These are phyloP conservation scores for Meyerozyma elateridarum DNA, from an alignment of 1,139 yeast species.

Conservation along the genomic window DNA sequence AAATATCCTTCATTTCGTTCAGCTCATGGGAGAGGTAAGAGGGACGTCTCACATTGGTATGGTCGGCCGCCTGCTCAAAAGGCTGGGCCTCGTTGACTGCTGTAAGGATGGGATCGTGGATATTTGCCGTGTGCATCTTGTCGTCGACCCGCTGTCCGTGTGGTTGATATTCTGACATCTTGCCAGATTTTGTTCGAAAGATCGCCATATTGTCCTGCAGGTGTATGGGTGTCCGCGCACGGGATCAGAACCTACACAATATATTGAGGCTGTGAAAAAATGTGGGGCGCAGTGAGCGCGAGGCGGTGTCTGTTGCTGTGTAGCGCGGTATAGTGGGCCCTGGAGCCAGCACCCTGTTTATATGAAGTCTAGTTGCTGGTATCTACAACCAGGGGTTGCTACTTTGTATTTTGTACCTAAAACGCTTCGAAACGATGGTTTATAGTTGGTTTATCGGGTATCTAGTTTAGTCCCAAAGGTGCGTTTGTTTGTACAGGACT, in stretches of 20 bases:
- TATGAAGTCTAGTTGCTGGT: too few species aligned
- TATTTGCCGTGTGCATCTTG: conserved; percentile 52
- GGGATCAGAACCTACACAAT: conserved; percentile 1
- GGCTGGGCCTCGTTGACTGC: conserved; percentile 97
- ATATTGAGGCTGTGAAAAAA: neutral
- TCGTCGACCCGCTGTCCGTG: conserved; percentile 32
- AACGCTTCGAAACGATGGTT: too few species aligned
- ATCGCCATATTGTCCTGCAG: conserved; percentile 29
- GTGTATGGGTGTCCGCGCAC: neutral
- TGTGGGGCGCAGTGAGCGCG: too few species aligned
- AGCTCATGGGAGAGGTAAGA: conserved; percentile 21
- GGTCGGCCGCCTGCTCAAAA: conserved; percentile 68
- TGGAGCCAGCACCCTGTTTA: too few species aligned
- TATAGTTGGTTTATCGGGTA: too few species aligned
- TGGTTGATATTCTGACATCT: conserved; percentile 17
- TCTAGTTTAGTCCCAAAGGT: too few species aligned
- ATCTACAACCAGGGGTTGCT: too few species aligned
- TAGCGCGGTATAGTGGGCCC: neutral
- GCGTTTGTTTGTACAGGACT: too few species aligned
- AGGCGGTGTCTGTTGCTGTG: conserved; percentile 1
- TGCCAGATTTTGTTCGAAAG: conserved; percentile 32
- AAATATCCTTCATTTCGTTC: conserved; percentile 63
- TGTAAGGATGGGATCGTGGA: conserved; percentile 82
- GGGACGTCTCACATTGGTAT: conserved; percentile 19
- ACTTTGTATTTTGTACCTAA: too few species aligned